A percentile compares a stretch with the other conserved stretches of the same genome.
These are phyloP conservation scores for Polygonum maritimum DNA, from an alignment of 148 eudicot genomes.

Conservation along the genomic window DNA sequence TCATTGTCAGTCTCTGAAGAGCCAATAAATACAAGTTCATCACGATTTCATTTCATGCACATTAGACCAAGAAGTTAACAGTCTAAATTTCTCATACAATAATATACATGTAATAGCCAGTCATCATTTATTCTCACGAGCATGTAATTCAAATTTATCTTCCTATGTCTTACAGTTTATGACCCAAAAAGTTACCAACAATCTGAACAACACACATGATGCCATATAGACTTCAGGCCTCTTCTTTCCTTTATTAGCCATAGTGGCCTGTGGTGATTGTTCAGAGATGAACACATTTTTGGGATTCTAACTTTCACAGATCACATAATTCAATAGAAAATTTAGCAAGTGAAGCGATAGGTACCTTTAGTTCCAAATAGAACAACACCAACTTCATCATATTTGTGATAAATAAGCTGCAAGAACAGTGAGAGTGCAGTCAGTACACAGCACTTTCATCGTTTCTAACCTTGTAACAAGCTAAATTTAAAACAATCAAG, in stretches of 20 bases:
- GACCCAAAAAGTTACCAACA: not conserved
- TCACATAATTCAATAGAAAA: constrained; percentile 7
- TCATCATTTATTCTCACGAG: not conserved
- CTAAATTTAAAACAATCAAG: not conserved
- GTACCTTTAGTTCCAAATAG: constrained; percentile 94
- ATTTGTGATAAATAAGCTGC: constrained; percentile 79
- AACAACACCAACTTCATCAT: constrained; percentile 83
- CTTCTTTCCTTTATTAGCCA: not conserved
- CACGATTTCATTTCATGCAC: constrained; percentile 1
- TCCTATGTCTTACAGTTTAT: not conserved
- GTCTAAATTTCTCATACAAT: not conserved
- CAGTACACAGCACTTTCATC: not conserved
- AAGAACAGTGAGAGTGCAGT: constrained; percentile 10
- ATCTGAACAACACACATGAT: not conserved
- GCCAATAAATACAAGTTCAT: constrained; percentile 3
- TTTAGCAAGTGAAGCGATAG: not conserved
- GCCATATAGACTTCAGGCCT: not conserved
- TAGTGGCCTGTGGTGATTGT: not conserved
- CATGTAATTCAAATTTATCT: not conserved
- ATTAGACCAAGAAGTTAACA: not conserved
- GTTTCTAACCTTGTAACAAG: not conserved
- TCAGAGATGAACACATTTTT: not conserved
- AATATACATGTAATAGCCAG: not conserved
- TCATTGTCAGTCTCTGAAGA: constrained; percentile 77
- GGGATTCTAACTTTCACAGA: not conserved